Evolutionary conservation across 2,329 filamentous ascomycete species (phyloP).

Genomic region (Diaporthe humulicola): DNA sequence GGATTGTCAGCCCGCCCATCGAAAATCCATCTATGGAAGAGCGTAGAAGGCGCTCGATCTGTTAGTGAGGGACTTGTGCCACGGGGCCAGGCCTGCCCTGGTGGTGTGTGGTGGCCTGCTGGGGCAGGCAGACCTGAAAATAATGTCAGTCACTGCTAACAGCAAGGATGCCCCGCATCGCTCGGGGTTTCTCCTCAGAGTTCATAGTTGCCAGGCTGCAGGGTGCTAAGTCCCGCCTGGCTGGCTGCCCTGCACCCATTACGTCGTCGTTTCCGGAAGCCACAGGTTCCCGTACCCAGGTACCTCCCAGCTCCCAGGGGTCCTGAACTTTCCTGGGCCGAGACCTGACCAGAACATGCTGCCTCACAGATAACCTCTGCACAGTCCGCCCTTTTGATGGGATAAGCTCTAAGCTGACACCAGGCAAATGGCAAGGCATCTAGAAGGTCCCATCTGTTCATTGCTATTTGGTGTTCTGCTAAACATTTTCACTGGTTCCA

Average conservation of each 20-base stretch:
- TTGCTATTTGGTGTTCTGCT: neutral
- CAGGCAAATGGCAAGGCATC: neutral
- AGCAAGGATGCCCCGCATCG: slow-evolving; percentile 38
- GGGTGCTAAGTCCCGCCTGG: slow-evolving; percentile 16
- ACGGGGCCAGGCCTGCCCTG: neutral
- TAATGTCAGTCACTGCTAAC: neutral
- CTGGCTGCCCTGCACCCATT: slow-evolving; percentile 10
- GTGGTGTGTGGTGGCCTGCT: neutral
- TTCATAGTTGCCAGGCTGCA: slow-evolving; percentile 19
- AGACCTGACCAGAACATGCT: neutral
- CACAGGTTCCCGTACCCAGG: neutral
- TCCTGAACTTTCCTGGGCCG: neutral
- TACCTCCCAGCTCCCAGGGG: neutral
- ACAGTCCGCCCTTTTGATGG: neutral
- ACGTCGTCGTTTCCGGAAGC: slow-evolving; percentile 25
- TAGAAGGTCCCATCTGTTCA: neutral
- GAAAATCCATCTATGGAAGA: slow-evolving; percentile 38
- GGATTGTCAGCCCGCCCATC: slow-evolving; percentile 35
- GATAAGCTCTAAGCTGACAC: neutral
- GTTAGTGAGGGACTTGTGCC: slow-evolving; percentile 29
- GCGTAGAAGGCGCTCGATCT: slow-evolving; percentile 38
- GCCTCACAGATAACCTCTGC: neutral
- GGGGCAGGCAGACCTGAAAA: neutral
- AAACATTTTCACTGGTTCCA: neutral
- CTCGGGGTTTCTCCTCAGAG: slow-evolving; percentile 23